phyloP scores from a whole-genome alignment of 106 monocot genomes.

The Dendrobium officinale region DNA sequence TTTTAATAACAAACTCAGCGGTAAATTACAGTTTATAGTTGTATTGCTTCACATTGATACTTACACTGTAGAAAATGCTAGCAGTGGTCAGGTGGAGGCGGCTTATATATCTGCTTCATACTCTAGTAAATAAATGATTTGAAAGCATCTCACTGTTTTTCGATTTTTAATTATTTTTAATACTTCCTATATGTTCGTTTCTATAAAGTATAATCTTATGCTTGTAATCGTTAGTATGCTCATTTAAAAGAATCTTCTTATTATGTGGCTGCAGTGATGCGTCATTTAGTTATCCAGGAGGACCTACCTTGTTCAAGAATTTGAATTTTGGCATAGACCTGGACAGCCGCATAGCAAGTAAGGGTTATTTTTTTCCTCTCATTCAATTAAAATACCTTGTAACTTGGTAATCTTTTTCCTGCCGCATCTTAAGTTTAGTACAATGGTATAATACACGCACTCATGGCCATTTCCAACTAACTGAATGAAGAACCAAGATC shows the following conservation, averaged over 20 bases:
- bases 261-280: slow-evolving; percentile 77
- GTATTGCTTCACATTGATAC: neutral
- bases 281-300: slow-evolving; percentile 99
- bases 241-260: neutral
- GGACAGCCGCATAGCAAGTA: slow-evolving; percentile 98
- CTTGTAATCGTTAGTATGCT: neutral
- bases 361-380: slow-evolving; percentile 12
- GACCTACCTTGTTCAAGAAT: slow-evolving; percentile 85
- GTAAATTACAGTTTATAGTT: too few relatives aligned
- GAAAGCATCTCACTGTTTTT: neutral
- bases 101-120: neutral
- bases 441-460: neutral
- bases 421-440: neutral
- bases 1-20: too few relatives aligned
- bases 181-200: neutral
- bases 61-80: neutral
- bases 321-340: slow-evolving; percentile 99
- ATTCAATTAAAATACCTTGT: neutral
- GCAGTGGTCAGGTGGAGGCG: neutral
- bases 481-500: neutral
- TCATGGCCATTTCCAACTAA: neutral
- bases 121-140: neutral
- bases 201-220: neutral
- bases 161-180: neutral
- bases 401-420: neutral